A percentile compares a stretch with the other conserved stretches of the same genome.
Conservation (phyloP, 2,329 filamentous ascomycete genomes). For the Diaporthe longicolla region DNA sequence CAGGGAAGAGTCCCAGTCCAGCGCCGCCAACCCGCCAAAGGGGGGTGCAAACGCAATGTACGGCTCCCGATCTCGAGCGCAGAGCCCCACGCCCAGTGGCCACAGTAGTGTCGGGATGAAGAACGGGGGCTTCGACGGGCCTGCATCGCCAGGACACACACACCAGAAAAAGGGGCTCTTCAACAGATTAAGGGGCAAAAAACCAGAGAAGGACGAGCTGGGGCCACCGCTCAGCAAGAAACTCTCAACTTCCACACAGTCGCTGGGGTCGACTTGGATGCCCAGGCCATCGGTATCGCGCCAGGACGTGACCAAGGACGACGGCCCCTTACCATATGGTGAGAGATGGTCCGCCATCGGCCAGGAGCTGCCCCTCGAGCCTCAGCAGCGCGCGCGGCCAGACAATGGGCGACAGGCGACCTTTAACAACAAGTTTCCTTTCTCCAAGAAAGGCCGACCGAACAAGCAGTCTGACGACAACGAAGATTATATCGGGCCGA, state of each 20-base stretch:
- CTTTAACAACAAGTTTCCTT: slow-evolving; percentile 75
- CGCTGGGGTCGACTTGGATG: slow-evolving; percentile 57
- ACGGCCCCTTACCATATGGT: slow-evolving; percentile 45
- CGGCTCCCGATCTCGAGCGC: slow-evolving; percentile 71
- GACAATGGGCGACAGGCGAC: slow-evolving; percentile 60
- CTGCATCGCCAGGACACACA: slow-evolving; percentile 69
- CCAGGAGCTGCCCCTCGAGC: slow-evolving; percentile 22
- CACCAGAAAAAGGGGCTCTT: slow-evolving; percentile 67
- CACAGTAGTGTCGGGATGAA: slow-evolving; percentile 64
- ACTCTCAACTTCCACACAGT: slow-evolving; percentile 66
- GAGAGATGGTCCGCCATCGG: slow-evolving; percentile 46
- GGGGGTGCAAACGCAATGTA: slow-evolving; percentile 61
- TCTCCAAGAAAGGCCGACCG: slow-evolving; percentile 69
- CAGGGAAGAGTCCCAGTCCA: slow-evolving; percentile 78
- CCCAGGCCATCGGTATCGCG: slow-evolving; percentile 59
- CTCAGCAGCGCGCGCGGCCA: slow-evolving; percentile 38
- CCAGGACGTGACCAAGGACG: slow-evolving; percentile 59
- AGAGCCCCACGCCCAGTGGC: slow-evolving; percentile 86
- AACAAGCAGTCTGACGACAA: slow-evolving; percentile 64
- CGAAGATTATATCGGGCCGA: slow-evolving; percentile 73
- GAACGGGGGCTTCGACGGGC: slow-evolving; percentile 64
- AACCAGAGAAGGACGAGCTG: slow-evolving; percentile 65
- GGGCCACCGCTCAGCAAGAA: slow-evolving; percentile 60
- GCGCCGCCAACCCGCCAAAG: slow-evolving; percentile 60
- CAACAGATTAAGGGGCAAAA: slow-evolving; percentile 65